Evolutionary conservation across 2,329 filamentous ascomycete genomes (phyloP), one percentile per base, ranked within the genome.

Genomic region (Triangularia verruculosa): DNA sequence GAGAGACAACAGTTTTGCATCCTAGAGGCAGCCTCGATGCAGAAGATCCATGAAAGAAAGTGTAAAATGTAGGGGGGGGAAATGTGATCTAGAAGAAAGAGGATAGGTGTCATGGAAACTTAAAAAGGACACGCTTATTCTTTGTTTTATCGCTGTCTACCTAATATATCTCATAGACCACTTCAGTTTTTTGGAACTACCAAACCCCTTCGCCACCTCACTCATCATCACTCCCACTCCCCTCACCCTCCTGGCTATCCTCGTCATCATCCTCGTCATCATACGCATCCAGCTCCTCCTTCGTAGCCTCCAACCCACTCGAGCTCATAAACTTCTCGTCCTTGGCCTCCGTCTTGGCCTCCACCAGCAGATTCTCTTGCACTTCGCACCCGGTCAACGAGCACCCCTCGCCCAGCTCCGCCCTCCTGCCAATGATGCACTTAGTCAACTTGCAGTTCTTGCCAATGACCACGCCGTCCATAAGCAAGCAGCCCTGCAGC

Each of bases 311-410:
- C 62, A 89, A 75, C 1, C 87, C 87, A 27, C 86, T 84, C 7
- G 86, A 88, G 72, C 83, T 87, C 86, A 89, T 89, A 64, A 89
- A 79, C 70, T 86, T 88, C 68, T 84, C 85, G 67, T 87, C 84
- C 74, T 88, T 89, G 63, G 88, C 86, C 75, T 89, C 86, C 64
- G 86, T 88, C 74, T 78, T 90, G n/a, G 91, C 85, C 72, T 96
- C 93, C 54, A 93, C 88, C 1, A 97, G 83, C 8, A 94, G 82
- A 73, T 94, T 94, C 75, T 97, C 92, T 74, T 97, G 93, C 4
- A 98, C 89, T 77, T 98, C 93, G 71, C 93, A 97, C 65, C 97
- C 91, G 60, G 89, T 93, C 69, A 98, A 77, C n/a, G 87, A 84
- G 5, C 83, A 89, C 8, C 89, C 89, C 55, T 92, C 91, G n/a